Evolutionary conservation across 2,329 filamentous ascomycete genomes (phyloP).

Genomic region (Cercospora canescens): DNA sequence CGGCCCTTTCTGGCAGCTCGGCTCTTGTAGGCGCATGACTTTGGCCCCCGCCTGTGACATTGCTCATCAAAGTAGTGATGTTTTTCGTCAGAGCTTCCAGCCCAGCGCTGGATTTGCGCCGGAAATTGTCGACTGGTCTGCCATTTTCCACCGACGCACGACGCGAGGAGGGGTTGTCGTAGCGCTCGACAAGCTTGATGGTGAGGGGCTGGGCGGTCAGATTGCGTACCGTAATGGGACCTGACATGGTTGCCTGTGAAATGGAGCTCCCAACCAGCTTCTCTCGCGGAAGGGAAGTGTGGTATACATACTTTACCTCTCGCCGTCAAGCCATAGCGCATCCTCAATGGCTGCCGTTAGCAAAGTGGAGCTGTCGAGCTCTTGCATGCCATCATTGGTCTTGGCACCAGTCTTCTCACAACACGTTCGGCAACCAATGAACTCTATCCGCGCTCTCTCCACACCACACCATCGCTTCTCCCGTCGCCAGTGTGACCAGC

Average conservation of each 20-base stretch:
- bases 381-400: neutral
- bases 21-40: constrained; percentile 36
- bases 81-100: constrained; percentile 35
- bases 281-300: neutral
- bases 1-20: constrained; percentile 55
- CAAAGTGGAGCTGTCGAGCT: neutral
- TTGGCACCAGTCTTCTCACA: neutral
- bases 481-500: neutral
- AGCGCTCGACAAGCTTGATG: constrained; percentile 72
- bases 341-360: neutral
- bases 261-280: neutral
- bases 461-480: neutral
- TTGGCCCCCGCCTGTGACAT: constrained; percentile 24
- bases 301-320: neutral
- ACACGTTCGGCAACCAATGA: neutral
- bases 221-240: constrained; percentile 73
- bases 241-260: constrained; percentile 27
- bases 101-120: constrained; percentile 31
- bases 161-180: constrained; percentile 52
- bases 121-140: constrained; percentile 13
- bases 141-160: constrained; percentile 15
- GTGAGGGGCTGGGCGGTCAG: constrained; percentile 72
- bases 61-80: constrained; percentile 35
- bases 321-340: neutral
- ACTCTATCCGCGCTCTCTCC: neutral